A percentile compares a stretch with the other conserved stretches of the same genome.
These are phyloP conservation scores for Xylaria flabelliformis DNA, from an alignment of 495 filamentous ascomycete genomes.

Conservation along the genomic window DNA sequence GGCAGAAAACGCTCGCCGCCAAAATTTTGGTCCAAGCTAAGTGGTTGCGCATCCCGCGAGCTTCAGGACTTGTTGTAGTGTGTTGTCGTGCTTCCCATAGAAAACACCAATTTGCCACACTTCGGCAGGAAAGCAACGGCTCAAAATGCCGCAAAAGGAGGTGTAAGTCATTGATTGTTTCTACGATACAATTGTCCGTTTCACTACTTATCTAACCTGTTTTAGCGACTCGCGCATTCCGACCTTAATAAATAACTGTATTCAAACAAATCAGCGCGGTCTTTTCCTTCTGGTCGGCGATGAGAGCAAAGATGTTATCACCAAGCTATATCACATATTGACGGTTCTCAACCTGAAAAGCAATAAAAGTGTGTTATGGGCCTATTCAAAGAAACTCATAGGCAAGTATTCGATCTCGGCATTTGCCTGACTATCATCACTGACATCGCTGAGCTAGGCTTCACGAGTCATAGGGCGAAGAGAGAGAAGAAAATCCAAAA, in stretches of 20 bases:
- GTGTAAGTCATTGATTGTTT: slow-evolving; percentile 52
- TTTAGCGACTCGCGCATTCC: slow-evolving; percentile 92
- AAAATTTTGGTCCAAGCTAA: slow-evolving; percentile 33
- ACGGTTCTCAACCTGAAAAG: slow-evolving; percentile 87
- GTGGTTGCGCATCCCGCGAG: slow-evolving; percentile 8
- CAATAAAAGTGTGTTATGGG: slow-evolving; percentile 97
- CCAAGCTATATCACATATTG: slow-evolving; percentile 93
- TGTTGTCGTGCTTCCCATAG: background rate
- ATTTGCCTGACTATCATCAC: background rate
- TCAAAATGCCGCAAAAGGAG: slow-evolving; percentile 63
- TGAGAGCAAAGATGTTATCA: slow-evolving; percentile 94
- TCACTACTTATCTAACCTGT: slow-evolving; percentile 22
- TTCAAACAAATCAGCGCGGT: slow-evolving; percentile 95
- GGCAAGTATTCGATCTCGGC: slow-evolving; percentile 52
- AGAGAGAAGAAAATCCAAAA: slow-evolving; percentile 97
- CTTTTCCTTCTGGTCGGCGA: slow-evolving; percentile 98
- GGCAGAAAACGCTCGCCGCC: slow-evolving; percentile 37
- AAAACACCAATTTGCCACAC: slow-evolving; percentile 14
- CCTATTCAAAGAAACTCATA: slow-evolving; percentile 98
- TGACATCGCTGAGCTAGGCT: slow-evolving; percentile 25
- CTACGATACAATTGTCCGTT: background rate
- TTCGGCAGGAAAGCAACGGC: slow-evolving; percentile 17
- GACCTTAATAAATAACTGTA: slow-evolving; percentile 92
- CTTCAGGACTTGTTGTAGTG: slow-evolving; percentile 15
- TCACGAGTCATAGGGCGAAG: slow-evolving; percentile 86